These are phyloP conservation scores for Aurifilum marmelostoma DNA, from an alignment of 2,329 filamentous ascomycete species.

Conservation along the genomic window DNA sequence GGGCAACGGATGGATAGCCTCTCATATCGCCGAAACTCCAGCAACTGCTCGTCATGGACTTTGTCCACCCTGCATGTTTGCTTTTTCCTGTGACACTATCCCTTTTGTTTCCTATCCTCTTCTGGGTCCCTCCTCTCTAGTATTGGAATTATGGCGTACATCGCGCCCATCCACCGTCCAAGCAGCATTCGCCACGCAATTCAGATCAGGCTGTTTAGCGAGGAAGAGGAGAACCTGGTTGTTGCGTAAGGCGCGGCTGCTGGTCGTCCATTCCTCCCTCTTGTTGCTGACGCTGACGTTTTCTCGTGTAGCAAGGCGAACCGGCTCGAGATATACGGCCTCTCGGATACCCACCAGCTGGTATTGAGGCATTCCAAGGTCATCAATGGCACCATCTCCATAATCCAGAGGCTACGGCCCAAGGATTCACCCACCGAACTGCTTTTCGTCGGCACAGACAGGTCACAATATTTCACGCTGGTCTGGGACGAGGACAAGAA, in stretches of 20 bases:
- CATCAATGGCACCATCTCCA: conserved; percentile 83
- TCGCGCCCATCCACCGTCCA: conserved; percentile 89
- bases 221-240: conserved; percentile 79
- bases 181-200: conserved; percentile 91
- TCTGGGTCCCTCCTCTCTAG: not conserved
- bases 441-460: conserved; percentile 89
- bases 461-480: conserved; percentile 87
- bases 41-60: conserved; percentile 19
- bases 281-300: conserved; percentile 36
- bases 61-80: not conserved
- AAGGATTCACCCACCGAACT: conserved; percentile 76
- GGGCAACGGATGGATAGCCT: not conserved
- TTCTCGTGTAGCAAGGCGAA: conserved; percentile 70
- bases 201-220: conserved; percentile 73
- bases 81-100: not conserved
- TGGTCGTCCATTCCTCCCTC: not conserved
- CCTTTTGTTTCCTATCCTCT: not conserved
- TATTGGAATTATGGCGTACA: conserved; percentile 74
- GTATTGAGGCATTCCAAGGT: conserved; percentile 67
- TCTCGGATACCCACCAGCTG: conserved; percentile 63
- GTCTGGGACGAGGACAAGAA: conserved; percentile 70
- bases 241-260: conserved; percentile 69
- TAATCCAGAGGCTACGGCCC: conserved; percentile 80
- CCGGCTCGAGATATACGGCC: conserved; percentile 80
- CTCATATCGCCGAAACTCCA: not conserved